Conservation (phyloP, 2,329 filamentous ascomycete species). For the Pyricularia sp. region DNA sequence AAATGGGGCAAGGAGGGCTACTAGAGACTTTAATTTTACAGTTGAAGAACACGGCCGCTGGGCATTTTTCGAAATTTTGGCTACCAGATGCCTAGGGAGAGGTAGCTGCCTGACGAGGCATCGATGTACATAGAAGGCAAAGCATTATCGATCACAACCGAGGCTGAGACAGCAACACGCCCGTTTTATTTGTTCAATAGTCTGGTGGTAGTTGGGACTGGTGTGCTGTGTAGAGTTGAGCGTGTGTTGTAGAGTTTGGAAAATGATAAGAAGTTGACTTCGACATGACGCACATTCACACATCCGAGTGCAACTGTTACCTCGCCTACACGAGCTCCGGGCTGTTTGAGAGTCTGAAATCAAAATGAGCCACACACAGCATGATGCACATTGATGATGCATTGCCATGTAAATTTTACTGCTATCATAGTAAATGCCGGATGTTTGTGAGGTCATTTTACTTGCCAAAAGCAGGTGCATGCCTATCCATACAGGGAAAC, state of each 20-base stretch:
- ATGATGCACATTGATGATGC: background rate
- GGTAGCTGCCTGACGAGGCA: background rate
- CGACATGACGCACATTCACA: background rate
- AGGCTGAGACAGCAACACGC: background rate
- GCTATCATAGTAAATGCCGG: background rate
- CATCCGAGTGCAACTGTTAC: background rate
- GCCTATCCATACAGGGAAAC: no score
- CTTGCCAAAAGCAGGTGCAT: background rate
- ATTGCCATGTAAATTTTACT: no score
- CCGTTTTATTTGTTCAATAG: background rate
- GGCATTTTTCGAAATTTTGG: background rate
- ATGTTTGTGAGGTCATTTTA: background rate
- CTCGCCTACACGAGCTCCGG: background rate
- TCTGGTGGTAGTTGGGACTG: background rate
- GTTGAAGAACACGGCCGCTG: background rate
- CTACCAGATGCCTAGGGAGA: background rate
- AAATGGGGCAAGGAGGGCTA: constrained; percentile 99
- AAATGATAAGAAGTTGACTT: background rate
- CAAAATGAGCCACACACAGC: background rate
- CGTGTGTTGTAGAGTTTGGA: background rate
- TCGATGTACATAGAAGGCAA: background rate
- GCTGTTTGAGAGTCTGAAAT: background rate
- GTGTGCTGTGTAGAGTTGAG: background rate
- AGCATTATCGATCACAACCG: background rate
- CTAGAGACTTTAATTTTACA: constrained; percentile 23